Percentiles rank a stretch among this genome's conserved stretches.
These are phyloP conservation scores for Cercospora janseana DNA, from an alignment of 2,329 filamentous ascomycete genomes.

Conservation along the genomic window DNA sequence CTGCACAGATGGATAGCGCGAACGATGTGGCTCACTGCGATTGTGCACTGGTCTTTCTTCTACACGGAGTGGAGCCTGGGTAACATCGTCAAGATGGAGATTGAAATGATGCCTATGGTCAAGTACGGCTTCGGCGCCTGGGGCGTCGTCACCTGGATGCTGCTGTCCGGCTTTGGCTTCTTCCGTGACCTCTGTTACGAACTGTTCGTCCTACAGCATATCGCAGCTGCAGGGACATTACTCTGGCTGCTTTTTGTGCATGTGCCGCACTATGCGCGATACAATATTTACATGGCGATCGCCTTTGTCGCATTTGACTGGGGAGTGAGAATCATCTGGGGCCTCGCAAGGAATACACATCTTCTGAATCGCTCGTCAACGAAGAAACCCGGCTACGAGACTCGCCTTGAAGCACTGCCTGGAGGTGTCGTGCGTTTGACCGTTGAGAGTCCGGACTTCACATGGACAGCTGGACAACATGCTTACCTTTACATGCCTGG, in stretches of 20 bases:
- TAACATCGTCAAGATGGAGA: constrained; percentile 50
- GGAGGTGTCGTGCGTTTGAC: constrained; percentile 58
- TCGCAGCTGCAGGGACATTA: constrained; percentile 50
- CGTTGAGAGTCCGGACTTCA: constrained; percentile 54
- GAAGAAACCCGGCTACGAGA: constrained; percentile 28
- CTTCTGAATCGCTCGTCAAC: constrained; percentile 15
- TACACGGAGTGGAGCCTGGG: constrained; percentile 53
- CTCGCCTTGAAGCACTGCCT: constrained; percentile 45
- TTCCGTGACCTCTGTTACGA: constrained; percentile 53
- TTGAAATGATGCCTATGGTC: constrained; percentile 50
- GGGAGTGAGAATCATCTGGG: constrained; percentile 30
- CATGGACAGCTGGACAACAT: constrained; percentile 63
- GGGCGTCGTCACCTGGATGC: constrained; percentile 52
- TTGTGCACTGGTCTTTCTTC: constrained; percentile 57
- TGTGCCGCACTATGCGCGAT: constrained; percentile 39
- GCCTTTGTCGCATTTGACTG: constrained; percentile 36
- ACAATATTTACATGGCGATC: constrained; percentile 35
- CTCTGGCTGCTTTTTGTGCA: constrained; percentile 54
- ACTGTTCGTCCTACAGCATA: constrained; percentile 55
- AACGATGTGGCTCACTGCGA: constrained; percentile 52
- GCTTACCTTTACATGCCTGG: constrained; percentile 59
- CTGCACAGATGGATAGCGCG: constrained; percentile 54
- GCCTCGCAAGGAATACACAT: constrained; percentile 32
- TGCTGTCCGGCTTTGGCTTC: constrained; percentile 52
- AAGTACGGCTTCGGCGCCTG: constrained; percentile 55